Percentiles rank a stretch among this genome's conserved stretches.
These are phyloP conservation scores for Hymenoscyphus scutula DNA, from an alignment of 2,329 filamentous ascomycete genomes.

Conservation along the genomic window DNA sequence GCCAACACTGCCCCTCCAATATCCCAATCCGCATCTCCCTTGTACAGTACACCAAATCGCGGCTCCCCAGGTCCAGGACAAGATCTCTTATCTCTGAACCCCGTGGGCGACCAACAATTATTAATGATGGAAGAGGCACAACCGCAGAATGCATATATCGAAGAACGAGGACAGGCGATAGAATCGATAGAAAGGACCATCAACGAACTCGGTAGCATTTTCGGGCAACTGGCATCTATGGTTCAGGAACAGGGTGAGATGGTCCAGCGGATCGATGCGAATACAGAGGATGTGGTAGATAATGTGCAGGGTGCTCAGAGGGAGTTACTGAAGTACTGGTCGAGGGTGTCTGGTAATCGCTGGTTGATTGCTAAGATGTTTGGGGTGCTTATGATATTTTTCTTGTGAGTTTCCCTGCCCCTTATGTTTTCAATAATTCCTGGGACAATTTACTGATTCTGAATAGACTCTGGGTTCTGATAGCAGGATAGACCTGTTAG, in stretches of 20 bases:
- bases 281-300: slow-evolving; percentile 96
- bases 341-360: slow-evolving; percentile 85
- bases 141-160: slow-evolving; percentile 82
- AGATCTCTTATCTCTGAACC: slow-evolving; percentile 82
- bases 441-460: slow-evolving; percentile 15
- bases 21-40: slow-evolving; percentile 74
- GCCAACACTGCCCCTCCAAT: slow-evolving; percentile 68
- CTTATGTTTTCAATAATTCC: background rate
- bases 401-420: slow-evolving; percentile 51
- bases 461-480: slow-evolving; percentile 24
- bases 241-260: slow-evolving; percentile 96
- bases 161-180: slow-evolving; percentile 91
- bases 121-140: slow-evolving; percentile 93
- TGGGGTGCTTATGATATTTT: slow-evolving; percentile 93
- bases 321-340: slow-evolving; percentile 97
- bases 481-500: slow-evolving; percentile 14
- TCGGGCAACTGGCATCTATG: slow-evolving; percentile 93
- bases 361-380: slow-evolving; percentile 92
- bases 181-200: slow-evolving; percentile 97
- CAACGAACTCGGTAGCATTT: slow-evolving; percentile 84
- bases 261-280: slow-evolving; percentile 95
- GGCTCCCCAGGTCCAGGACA: slow-evolving; percentile 61
- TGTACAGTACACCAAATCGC: slow-evolving; percentile 77
- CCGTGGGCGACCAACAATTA: slow-evolving; percentile 81
- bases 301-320: slow-evolving; percentile 97